Base-by-base conservation (phyloP, 106 monocot species). In the Posidonia australis region DNA sequence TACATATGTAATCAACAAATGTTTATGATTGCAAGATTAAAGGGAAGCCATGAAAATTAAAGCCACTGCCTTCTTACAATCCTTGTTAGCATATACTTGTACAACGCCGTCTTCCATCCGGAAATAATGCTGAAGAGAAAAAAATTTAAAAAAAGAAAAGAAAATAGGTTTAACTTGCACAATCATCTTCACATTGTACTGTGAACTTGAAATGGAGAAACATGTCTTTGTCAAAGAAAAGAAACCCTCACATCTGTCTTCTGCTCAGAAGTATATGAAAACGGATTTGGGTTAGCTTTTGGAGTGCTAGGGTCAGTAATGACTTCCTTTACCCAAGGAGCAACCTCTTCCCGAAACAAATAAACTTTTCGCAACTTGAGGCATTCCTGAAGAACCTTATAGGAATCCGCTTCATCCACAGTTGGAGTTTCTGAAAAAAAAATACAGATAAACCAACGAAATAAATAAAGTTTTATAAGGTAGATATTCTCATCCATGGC, bases 301-400 rank as follows among this genome's bases (percentile, higher is more conserved):
- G 98, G 98, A 18, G 98, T 99, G 66, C 98, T 83, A 32, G 98
- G 98, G 49, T 99, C 98, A 60, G 87, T 90, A 69, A 98, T 98
- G 53, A 87, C 68, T 81, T 99, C 98, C 69, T 88, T 99, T 65
- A 85, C 85, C 98, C 98, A 99, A 9, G 91, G 91, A 72, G 88
- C 74, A 74, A 88, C 72, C 51, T 83, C 75, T 71, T 88, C 91
- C 73, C 54, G 73, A 52, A 76, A 99, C 11, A 99, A 58, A 79
- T 99, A 99, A 66, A 49, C 77, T 66, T 88, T 64, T 66, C 98
- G 75, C 71, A 88, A 58, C 69, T 88, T 80, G 19, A 99, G 83
- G 67, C 91, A 91, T 26, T 78, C 82, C 62, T 99, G 98, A 77
- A 99, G 67, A 60, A 80, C 79, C 73, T 81, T 87, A 74, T 84